A percentile compares a stretch with the other conserved stretches of the same genome.
Evolutionary conservation across 331 rosid genomes (phyloP).

Genomic region (Saraca asoca): DNA sequence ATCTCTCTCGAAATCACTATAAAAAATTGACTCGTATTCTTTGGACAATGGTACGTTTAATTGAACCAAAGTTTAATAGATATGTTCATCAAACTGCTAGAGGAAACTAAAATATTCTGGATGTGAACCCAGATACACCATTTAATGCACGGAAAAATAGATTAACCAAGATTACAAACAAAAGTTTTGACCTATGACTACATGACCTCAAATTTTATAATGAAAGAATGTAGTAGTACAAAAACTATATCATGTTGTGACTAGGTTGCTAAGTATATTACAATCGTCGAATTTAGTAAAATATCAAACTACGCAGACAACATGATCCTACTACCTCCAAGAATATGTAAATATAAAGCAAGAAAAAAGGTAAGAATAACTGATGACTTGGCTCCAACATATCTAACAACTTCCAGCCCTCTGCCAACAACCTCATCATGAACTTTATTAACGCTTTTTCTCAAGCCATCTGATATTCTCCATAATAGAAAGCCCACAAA

Average conservation of each 20-base stretch:
- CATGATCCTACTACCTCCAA: conserved; percentile 59
- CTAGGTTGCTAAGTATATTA: conserved; percentile 23
- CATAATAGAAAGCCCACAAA: conserved; percentile 58
- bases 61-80: background rate
- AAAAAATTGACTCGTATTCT: conserved; percentile 8
- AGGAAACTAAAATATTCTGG: conserved; percentile 6
- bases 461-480: conserved; percentile 64
- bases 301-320: conserved; percentile 59
- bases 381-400: conserved; percentile 75
- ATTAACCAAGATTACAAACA: conserved; percentile 6
- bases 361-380: conserved; percentile 74
- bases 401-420: conserved; percentile 71
- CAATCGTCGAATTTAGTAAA: conserved; percentile 8
- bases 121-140: background rate
- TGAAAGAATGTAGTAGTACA: conserved; percentile 18
- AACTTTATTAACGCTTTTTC: conserved; percentile 51
- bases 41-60: background rate
- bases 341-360: conserved; percentile 74
- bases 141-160: background rate
- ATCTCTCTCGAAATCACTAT: background rate
- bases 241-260: conserved; percentile 11
- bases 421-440: conserved; percentile 62
- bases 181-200: conserved; percentile 4
- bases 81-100: conserved; percentile 4
- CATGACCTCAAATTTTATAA: conserved; percentile 23